Evolutionary conservation across 805 yeast species (phyloP).

Genomic region (Barnettozyma siamensis): DNA sequence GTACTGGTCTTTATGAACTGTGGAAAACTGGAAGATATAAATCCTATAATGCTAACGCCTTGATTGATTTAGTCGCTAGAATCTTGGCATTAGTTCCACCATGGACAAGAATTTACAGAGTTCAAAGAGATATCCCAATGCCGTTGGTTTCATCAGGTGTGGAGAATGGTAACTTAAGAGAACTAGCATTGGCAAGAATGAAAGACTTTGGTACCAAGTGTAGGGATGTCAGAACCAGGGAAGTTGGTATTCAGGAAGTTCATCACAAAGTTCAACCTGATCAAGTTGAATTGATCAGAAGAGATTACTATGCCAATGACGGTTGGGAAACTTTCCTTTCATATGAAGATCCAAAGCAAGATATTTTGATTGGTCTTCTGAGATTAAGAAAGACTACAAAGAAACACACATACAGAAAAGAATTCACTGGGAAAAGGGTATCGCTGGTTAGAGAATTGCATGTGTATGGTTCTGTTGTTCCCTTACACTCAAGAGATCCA

Average conservation of each 20-base stretch:
- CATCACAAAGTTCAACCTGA: conserved; percentile 96
- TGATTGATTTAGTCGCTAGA: conserved; percentile 92
- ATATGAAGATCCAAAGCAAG: conserved; percentile 96
- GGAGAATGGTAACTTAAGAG: conserved; percentile 94
- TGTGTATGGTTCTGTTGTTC: conserved; percentile 96
- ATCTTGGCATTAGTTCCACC: conserved; percentile 96
- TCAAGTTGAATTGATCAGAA: conserved; percentile 89
- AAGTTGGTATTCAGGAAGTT: conserved; percentile 97
- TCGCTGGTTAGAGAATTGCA: conserved; percentile 96
- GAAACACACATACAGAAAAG: conserved; percentile 86
- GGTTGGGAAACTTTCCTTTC: conserved; percentile 98
- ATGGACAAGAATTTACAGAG: conserved; percentile 98
- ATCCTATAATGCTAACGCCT: conserved; percentile 90
- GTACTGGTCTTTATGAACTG: conserved; percentile 93
- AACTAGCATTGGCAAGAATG: conserved; percentile 94
- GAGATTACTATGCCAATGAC: conserved; percentile 96
- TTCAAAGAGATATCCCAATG: conserved; percentile 98
- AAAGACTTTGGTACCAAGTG: conserved; percentile 95
- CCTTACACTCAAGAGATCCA: conserved; percentile 93
- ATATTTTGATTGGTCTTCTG: conserved; percentile 85
- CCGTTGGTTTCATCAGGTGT: conserved; percentile 97
- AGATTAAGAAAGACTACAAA: conserved; percentile 85
- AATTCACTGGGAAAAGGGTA: conserved; percentile 75
- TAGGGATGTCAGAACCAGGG: conserved; percentile 95
- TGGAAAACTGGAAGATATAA: conserved; percentile 96